Base-by-base conservation (phyloP, 306 rosid genomes). In the Cajanus cajan region DNA sequence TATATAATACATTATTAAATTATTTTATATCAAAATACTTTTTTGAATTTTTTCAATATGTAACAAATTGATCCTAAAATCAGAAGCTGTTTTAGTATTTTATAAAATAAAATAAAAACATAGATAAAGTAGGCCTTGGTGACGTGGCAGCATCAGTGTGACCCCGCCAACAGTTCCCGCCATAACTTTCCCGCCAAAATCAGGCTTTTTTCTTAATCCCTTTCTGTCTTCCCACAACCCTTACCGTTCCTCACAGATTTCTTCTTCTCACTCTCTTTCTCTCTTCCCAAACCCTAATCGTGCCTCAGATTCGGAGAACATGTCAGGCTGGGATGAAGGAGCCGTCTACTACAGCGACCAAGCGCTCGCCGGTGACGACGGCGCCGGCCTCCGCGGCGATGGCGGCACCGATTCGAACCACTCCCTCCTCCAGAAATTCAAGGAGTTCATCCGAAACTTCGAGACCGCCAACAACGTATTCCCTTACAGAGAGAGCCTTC, bases 291-390 rank as follows among this genome's bases (percentile, higher is more conserved):
- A 16, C 83, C 83, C 74, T 37, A 80, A 58, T 28, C 71, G 28
- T 13, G 66, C 4, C 37, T 28, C 18, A 71, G 76, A 74, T 22
- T 19, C 40, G 15, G 5, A 58, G 81, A 78, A 78, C 6, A 94
- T 95, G 99, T 93, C 99, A 15, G 99, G 98, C 3, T 95, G 99
- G 99, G 99, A 95, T 79, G 99, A 95, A 73, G 99, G 99, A 66
- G 99, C 90, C 13, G 79, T 95, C 50, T 93, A 84, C 89, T 95
- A 95, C 87, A 95, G 97, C 78, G 99, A 95, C 80, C 99, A 93
- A 83, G 96, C 99, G 2, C 92, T 91, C 82, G 91, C 97, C 2
- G 91, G 90, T 77, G 97, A 94, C 2, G 91, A 83, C 61, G 85
- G 86, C 11, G 79, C 73, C 74, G 86, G 81, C 45, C 78, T 80